Evolutionary conservation across 2,329 filamentous ascomycete species (phyloP).

Genomic region (Teratosphaeria nubilosa): DNA sequence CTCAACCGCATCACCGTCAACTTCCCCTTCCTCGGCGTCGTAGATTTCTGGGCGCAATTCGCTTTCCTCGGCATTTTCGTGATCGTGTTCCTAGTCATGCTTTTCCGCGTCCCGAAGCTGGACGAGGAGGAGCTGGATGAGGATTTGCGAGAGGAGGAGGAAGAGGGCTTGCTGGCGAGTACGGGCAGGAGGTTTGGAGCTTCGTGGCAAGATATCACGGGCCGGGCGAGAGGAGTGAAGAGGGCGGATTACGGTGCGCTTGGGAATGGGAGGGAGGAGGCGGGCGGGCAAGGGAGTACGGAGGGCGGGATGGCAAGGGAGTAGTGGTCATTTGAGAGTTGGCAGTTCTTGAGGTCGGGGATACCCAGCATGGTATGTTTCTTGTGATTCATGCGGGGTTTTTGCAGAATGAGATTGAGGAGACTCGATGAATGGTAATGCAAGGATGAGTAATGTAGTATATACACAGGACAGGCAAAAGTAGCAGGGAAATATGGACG

Average conservation of each 20-base stretch:
- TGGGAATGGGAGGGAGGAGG: not conserved
- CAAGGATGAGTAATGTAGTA: not conserved
- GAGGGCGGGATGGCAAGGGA: not conserved
- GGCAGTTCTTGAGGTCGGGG: not conserved
- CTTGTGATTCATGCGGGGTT: not conserved
- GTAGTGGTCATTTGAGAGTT: conserved; percentile 1
- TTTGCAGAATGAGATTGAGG: not conserved
- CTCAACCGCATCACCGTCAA: conserved; percentile 86
- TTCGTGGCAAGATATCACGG: conserved; percentile 81
- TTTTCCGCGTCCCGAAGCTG: conserved; percentile 71
- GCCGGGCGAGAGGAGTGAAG: conserved; percentile 35
- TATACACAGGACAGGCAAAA: not conserved
- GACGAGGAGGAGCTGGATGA: conserved; percentile 72
- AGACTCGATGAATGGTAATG: not conserved
- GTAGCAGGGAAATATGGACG: not conserved
- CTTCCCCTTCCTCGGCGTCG: conserved; percentile 85
- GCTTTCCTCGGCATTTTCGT: conserved; percentile 74
- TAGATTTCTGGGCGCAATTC: conserved; percentile 97
- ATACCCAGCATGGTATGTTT: not conserved
- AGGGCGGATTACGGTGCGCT: conserved; percentile 21
- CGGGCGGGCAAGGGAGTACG: not conserved
- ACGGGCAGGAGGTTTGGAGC: conserved; percentile 74
- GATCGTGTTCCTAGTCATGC: conserved; percentile 64
- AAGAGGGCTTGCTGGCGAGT: conserved; percentile 79
- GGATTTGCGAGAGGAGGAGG: conserved; percentile 83